Base-by-base conservation (phyloP, 805 yeast genomes). In the Ogataea henricii region DNA sequence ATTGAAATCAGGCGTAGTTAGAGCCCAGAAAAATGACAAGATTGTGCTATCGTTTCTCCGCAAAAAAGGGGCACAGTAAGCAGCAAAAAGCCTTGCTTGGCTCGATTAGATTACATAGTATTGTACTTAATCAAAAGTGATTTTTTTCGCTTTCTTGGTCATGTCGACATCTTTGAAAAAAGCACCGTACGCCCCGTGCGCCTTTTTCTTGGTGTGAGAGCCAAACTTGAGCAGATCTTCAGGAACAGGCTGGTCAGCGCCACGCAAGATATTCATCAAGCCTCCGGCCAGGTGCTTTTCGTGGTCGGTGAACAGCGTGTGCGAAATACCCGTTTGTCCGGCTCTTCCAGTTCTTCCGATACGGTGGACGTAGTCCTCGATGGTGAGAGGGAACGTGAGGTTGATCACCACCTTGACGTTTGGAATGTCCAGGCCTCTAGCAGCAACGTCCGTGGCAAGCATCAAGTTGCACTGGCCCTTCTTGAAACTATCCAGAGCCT, bases 341-440 rank as follows among this genome's bases (percentile, higher is more conserved):
- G 98, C 99, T 72, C 98, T 84, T 52, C 97, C 98, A 7, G 98
- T 92, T 77, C 98, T 87, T 53, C 98, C 98, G 58, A 92, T 92
- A 71, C 98, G 82, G 68, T 92, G 98, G 30, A 92, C 97, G 63
- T 92, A 92, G 70, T 92, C 97, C 69, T 92, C 98, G 9, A 89
- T 94, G 0, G 97, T 91, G 60, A 91, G 78, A 40, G 99, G 99
- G 83, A 92, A 92, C 6, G 97, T 91, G 67, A 92, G 77, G 67
- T 92, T 92, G 67, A 92, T 89, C 34, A 92, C 98, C 16, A 89
- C 87, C 69, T 91, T 92, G 52, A 94, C 99, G 58, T 95, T 89
- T 44, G 99, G 99, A 60, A 94, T 94, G 69, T 94, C 99, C 57
- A 94, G 77, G 54, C 98, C 98, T 76, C 98, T 82, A 34, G 97